Evolutionary conservation across 495 filamentous ascomycete genomes (phyloP).

Genomic region (Evernia prunastri): DNA sequence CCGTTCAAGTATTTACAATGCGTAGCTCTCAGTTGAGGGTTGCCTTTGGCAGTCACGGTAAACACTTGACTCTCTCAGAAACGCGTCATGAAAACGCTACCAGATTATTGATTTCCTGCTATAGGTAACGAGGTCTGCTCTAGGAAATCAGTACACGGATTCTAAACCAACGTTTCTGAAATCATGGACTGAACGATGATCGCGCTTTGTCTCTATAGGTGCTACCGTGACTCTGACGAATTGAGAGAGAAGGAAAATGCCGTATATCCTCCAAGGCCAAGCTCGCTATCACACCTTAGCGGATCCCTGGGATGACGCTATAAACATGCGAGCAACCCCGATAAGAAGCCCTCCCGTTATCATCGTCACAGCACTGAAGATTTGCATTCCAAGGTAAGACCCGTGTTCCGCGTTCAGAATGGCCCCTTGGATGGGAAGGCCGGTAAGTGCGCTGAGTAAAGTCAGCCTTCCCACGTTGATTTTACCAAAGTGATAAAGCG

Average conservation of each 20-base stretch:
- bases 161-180: too few relatives aligned
- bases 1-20: too few relatives aligned
- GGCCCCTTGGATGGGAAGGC: conserved; percentile 32
- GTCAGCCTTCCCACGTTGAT: conserved; percentile 2
- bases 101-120: too few relatives aligned
- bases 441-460: conserved; percentile 28
- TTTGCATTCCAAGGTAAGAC: conserved; percentile 45
- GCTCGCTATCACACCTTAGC: not conserved
- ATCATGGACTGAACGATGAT: too few relatives aligned
- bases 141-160: too few relatives aligned
- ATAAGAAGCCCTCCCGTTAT: conserved; percentile 30
- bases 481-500: not conserved
- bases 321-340: conserved; percentile 29
- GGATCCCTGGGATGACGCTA: not conserved
- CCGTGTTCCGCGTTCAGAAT: conserved; percentile 25
- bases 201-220: not conserved
- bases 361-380: conserved; percentile 50
- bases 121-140: too few relatives aligned
- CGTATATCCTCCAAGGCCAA: not conserved
- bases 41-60: too few relatives aligned
- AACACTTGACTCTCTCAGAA: too few relatives aligned
- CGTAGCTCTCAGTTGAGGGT: too few relatives aligned
- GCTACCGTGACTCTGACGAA: too few relatives aligned
- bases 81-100: too few relatives aligned
- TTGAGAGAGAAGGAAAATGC: not conserved